Conservation (phyloP, 1,139 yeast species). For the Candida sp. region DNA sequence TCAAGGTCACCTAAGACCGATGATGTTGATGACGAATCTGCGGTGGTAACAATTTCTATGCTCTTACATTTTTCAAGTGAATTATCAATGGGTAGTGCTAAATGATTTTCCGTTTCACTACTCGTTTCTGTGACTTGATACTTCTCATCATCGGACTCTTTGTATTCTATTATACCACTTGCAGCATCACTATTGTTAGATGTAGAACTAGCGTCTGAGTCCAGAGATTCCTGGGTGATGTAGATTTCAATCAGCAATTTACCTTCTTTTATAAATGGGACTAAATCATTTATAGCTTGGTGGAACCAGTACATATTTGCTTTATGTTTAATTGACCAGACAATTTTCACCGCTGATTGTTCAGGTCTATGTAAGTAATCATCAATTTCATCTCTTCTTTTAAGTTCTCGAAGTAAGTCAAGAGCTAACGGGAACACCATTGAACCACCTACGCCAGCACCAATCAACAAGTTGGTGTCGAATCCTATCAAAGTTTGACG, state of each 20-base stretch:
- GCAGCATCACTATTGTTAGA: neutral
- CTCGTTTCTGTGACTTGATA: neutral
- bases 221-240: conserved; percentile 13
- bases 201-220: neutral
- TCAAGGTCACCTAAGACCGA: neutral
- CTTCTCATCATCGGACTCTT: neutral
- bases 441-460: conserved; percentile 49
- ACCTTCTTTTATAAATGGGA: conserved; percentile 19
- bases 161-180: neutral
- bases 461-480: conserved; percentile 35
- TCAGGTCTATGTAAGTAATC: conserved; percentile 35
- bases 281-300: conserved; percentile 26
- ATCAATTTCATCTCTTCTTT: conserved; percentile 17
- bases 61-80: neutral
- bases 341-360: conserved; percentile 23
- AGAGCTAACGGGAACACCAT: conserved; percentile 46
- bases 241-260: conserved; percentile 18
- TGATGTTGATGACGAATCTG: neutral
- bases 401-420: conserved; percentile 28
- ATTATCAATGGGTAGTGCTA: neutral
- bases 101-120: neutral
- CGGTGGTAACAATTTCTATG: neutral
- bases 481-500: conserved; percentile 40
- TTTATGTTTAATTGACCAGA: conserved; percentile 30
- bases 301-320: conserved; percentile 37